A percentile compares a stretch with the other conserved stretches of the same genome.
phyloP scores from a whole-genome alignment of 306 rosid species.

The Citrullus mucosospermus region DNA sequence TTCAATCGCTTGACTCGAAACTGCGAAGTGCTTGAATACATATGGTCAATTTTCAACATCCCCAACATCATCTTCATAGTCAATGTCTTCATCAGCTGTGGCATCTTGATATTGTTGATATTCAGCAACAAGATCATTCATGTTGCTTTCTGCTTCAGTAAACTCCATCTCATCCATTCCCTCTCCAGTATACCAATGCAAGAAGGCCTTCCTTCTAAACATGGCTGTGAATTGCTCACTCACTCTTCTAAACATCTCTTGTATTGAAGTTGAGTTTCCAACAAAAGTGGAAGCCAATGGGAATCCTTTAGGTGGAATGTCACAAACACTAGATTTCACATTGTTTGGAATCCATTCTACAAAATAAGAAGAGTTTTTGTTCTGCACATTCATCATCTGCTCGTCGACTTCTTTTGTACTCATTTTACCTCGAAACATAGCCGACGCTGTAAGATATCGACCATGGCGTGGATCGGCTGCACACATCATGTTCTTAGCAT shows the following conservation, averaged over 20 bases:
- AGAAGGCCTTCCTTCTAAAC: conserved; percentile 80
- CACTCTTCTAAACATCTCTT: conserved; percentile 71
- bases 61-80: conserved; percentile 31
- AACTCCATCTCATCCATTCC: conserved; percentile 11
- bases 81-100: conserved; percentile 24
- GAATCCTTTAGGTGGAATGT: conserved; percentile 52
- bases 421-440: conserved; percentile 50
- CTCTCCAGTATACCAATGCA: conserved; percentile 12
- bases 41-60: conserved; percentile 24
- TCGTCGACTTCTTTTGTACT: conserved; percentile 1
- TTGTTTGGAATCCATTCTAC: conserved; percentile 51
- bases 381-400: conserved; percentile 40
- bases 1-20: background rate
- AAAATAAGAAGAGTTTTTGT: conserved; percentile 58
- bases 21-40: conserved; percentile 12
- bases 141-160: conserved; percentile 31
- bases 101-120: conserved; percentile 78
- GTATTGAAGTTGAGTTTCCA: conserved; percentile 70
- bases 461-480: conserved; percentile 3
- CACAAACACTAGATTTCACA: conserved; percentile 72
- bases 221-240: conserved; percentile 70
- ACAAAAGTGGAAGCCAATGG: conserved; percentile 56
- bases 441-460: conserved; percentile 52
- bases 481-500: conserved; percentile 10
- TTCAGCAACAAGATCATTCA: conserved; percentile 76